These are phyloP conservation scores for Cyamopsis tetragonoloba DNA, from an alignment of 306 rosid species.

Conservation along the genomic window DNA sequence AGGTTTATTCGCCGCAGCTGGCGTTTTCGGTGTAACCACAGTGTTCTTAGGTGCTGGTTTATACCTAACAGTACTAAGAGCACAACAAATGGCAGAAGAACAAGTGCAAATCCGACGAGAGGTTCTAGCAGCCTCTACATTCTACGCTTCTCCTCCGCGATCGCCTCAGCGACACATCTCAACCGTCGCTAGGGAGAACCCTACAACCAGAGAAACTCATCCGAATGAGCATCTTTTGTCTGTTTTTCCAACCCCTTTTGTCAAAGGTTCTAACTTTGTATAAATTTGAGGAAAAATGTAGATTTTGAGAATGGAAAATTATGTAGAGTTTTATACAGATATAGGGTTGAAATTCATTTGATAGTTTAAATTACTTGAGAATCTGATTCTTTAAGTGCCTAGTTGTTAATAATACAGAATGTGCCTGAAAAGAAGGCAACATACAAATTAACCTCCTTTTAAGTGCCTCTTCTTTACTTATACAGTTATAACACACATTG, in stretches of 20 bases:
- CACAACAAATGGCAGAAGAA: conserved; percentile 48
- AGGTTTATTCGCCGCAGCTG: conserved; percentile 77
- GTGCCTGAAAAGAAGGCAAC: not conserved
- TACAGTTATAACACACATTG: not conserved
- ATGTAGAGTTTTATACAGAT: not conserved
- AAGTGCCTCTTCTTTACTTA: not conserved
- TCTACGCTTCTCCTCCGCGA: conserved; percentile 63
- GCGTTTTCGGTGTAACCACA: conserved; percentile 63
- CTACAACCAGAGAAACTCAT: conserved; percentile 39
- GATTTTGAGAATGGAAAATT: too few species aligned
- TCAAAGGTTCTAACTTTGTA: conserved; percentile 36
- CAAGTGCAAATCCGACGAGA: conserved; percentile 48
- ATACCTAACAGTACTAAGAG: conserved; percentile 64
- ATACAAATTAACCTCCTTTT: not conserved
- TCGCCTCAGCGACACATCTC: conserved; percentile 52
- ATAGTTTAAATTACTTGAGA: not conserved
- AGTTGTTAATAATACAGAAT: not conserved
- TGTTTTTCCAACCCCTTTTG: conserved; percentile 43
- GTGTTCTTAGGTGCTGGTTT: conserved; percentile 72
- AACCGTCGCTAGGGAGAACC: conserved; percentile 60
- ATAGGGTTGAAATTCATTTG: conserved; percentile 9
- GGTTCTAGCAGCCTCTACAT: conserved; percentile 49
- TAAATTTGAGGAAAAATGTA: conserved; percentile 18
- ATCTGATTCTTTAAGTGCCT: not conserved
- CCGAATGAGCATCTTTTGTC: conserved; percentile 21